Evolutionary conservation across 169 alveolate species (phyloP), one percentile per base, ranked within the genome.

Genomic region (Theileria parva): DNA sequence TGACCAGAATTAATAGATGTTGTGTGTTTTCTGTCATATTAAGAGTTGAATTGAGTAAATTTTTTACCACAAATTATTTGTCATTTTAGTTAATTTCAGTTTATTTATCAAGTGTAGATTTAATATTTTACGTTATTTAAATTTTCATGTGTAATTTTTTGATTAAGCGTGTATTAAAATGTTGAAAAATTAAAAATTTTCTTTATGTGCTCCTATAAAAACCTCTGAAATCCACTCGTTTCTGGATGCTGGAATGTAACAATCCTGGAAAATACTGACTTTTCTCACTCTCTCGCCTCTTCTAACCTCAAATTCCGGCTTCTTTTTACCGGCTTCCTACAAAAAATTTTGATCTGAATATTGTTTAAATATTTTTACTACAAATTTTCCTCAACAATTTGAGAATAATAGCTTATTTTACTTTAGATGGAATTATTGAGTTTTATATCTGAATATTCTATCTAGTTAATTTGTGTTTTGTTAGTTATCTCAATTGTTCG

Each of bases 191-290:
- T 60, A 83, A 59, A 63, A 83, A 27, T 79, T 64, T 37, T 73
- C 69, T 23, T 70, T 83, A 25, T 67, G 77, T n/a, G 81, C 63
- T 39, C 68, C 80, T 64, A 75, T 61, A 44, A 66, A 59, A 32
- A 74, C 74, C 19, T 83, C 86, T 34, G 81, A 44, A 7, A 83
- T 60, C 86, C 89, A 75, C 15, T 83, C 89, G 66, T 83, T 76
- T 15, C 70, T 69, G 6, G 85, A 63, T 75, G 65, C 70, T 0
- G 89, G 86, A 57, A 76, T 50, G 64, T 53, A 74, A 27, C 79
- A 81, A 39, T 81, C 85, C 39, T 81, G 88, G 74, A 74, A 64
- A n/a, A 72, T 57, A 65, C 71, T 13, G 32, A 25, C 70, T 65
- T 72, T 60, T 28, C 79, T 81, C 32, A 23, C 32, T 2, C 78